Evolutionary conservation across 257 asterid genomes (phyloP).

Genomic region (Rehmannia glutinosa): DNA sequence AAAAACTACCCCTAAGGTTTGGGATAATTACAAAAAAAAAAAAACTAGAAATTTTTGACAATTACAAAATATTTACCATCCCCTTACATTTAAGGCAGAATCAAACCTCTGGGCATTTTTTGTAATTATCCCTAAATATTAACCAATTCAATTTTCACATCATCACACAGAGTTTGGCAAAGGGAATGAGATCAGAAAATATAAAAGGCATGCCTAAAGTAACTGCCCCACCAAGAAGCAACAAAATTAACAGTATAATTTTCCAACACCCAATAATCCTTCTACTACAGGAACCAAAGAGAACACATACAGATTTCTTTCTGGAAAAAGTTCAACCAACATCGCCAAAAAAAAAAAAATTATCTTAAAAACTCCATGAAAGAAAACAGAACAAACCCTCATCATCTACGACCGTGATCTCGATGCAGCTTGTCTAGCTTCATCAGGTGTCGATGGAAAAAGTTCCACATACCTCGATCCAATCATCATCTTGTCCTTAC

Average conservation of each 20-base stretch:
- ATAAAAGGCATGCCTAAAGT: too few relatives aligned
- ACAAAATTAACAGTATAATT: background rate
- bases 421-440: conserved; percentile 65
- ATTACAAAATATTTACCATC: too few relatives aligned
- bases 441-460: conserved; percentile 84
- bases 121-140: too few relatives aligned
- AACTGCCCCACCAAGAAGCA: conserved; percentile 8
- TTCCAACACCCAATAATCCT: conserved; percentile 5
- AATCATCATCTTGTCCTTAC: conserved; percentile 79
- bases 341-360: background rate
- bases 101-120: too few relatives aligned
- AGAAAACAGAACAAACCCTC: background rate
- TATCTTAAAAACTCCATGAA: background rate
- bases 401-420: conserved; percentile 43
- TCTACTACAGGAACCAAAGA: background rate
- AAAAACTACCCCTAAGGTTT: too few relatives aligned
- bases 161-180: too few relatives aligned
- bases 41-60: too few relatives aligned
- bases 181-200: too few relatives aligned
- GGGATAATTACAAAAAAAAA: too few relatives aligned
- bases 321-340: background rate
- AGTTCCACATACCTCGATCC: conserved; percentile 90
- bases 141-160: too few relatives aligned
- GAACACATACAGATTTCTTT: conserved; percentile 6
- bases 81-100: too few relatives aligned